Evolutionary conservation across 768 basidiomycete genomes (phyloP).

Genomic region (Pisolithus orientalis): DNA sequence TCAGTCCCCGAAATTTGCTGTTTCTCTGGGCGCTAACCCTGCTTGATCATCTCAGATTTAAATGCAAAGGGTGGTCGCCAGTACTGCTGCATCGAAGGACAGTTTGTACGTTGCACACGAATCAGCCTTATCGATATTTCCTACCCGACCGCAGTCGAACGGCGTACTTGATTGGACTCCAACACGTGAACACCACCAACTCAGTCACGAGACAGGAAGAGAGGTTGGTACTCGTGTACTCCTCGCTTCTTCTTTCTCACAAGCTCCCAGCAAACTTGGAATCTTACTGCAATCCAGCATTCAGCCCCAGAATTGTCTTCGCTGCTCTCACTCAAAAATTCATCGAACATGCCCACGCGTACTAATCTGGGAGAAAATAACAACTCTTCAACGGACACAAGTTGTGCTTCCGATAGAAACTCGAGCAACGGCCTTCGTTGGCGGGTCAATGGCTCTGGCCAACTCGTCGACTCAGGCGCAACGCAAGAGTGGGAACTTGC

Average conservation of each 20-base stretch:
- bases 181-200: constrained; percentile 34
- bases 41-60: constrained; percentile 36
- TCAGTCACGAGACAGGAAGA: constrained; percentile 31
- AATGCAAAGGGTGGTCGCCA: constrained; percentile 69
- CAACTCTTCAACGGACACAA: constrained; percentile 14
- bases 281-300: constrained; percentile 35
- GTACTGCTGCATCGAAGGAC: constrained; percentile 37
- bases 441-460: constrained; percentile 59
- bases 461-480: constrained; percentile 50
- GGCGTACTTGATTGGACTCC: constrained; percentile 44
- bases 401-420: constrained; percentile 34
- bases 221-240: constrained; percentile 36
- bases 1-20: constrained; percentile 17
- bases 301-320: constrained; percentile 30
- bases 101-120: constrained; percentile 31
- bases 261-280: constrained; percentile 39
- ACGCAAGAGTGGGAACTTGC: constrained; percentile 64
- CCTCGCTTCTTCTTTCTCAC: constrained; percentile 21
- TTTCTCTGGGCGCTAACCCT: constrained; percentile 18
- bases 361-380: constrained; percentile 25
- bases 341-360: constrained; percentile 42
- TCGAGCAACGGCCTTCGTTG: constrained; percentile 45
- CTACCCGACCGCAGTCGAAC: constrained; percentile 25
- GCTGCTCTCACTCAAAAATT: constrained; percentile 33
- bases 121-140: constrained; percentile 28